phyloP scores from a whole-genome alignment of 805 yeast genomes.

The Candida parachauliodes region DNA sequence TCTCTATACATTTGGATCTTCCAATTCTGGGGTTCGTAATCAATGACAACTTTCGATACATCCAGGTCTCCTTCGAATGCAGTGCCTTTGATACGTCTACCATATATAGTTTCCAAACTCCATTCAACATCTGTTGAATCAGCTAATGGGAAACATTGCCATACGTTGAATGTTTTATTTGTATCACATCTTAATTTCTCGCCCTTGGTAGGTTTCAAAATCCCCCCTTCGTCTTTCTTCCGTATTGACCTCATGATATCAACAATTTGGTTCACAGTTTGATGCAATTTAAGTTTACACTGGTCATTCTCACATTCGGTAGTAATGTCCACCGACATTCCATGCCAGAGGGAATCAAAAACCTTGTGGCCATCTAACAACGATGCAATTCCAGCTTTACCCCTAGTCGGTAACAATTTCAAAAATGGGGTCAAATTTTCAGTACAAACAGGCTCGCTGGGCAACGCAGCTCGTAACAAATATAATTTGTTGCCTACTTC shows the following conservation, averaged over 20 bases:
- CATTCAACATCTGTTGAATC: slow-evolving; percentile 47
- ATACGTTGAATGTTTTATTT: slow-evolving; percentile 52
- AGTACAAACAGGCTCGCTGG: slow-evolving; percentile 94
- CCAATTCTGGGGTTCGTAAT: slow-evolving; percentile 9
- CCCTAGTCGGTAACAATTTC: slow-evolving; percentile 86
- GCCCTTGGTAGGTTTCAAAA: slow-evolving; percentile 77
- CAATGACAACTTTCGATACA: slow-evolving; percentile 42
- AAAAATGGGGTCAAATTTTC: slow-evolving; percentile 94
- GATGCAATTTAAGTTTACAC: slow-evolving; percentile 57
- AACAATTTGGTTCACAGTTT: slow-evolving; percentile 66
- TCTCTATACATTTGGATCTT: slow-evolving; percentile 8
- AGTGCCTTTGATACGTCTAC: slow-evolving; percentile 60
- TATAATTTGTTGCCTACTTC: slow-evolving; percentile 39
- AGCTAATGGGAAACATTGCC: slow-evolving; percentile 76
- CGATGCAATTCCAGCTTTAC: slow-evolving; percentile 82
- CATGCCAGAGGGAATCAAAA: slow-evolving; percentile 91
- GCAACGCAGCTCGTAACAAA: slow-evolving; percentile 78
- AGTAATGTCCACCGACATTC: slow-evolving; percentile 79
- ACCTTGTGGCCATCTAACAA: slow-evolving; percentile 85
- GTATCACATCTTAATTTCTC: slow-evolving; percentile 71
- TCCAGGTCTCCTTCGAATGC: slow-evolving; percentile 49
- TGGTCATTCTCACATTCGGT: slow-evolving; percentile 45
- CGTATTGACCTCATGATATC: slow-evolving; percentile 68
- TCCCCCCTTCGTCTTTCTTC: slow-evolving; percentile 55
- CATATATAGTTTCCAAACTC: slow-evolving; percentile 65